A percentile compares a stretch with the other conserved stretches of the same genome.
Conservation (phyloP, 2,329 filamentous ascomycete genomes). For the Metarhizium guizhouense region DNA sequence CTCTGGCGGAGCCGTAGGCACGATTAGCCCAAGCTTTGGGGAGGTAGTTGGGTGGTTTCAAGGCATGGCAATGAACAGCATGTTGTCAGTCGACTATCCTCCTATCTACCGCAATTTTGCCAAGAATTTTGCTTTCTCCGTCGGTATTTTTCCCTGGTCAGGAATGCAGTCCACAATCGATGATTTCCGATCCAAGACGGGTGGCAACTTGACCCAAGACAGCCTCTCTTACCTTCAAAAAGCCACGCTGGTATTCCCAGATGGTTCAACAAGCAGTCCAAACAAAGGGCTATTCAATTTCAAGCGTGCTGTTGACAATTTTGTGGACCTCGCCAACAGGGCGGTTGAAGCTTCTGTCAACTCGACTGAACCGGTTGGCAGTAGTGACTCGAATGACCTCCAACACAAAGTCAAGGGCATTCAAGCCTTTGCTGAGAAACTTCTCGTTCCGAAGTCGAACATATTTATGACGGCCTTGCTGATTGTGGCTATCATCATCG, state of each 20-base stretch:
- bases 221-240: slow-evolving; percentile 69
- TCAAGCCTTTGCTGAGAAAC: slow-evolving; percentile 71
- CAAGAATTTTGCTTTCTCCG: slow-evolving; percentile 90
- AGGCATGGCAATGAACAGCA: slow-evolving; percentile 88
- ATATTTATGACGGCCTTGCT: slow-evolving; percentile 94
- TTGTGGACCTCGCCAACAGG: slow-evolving; percentile 44
- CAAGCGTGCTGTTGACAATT: slow-evolving; percentile 44
- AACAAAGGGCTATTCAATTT: slow-evolving; percentile 31
- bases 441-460: slow-evolving; percentile 79
- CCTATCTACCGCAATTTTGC: slow-evolving; percentile 80
- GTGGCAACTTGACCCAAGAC: slow-evolving; percentile 76
- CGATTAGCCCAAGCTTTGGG: slow-evolving; percentile 72
- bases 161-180: slow-evolving; percentile 76
- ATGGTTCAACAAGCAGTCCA: slow-evolving; percentile 42
- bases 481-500: slow-evolving; percentile 80
- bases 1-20: slow-evolving; percentile 45
- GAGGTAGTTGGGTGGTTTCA: slow-evolving; percentile 89
- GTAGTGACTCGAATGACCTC: slow-evolving; percentile 20
- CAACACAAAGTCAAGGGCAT: slow-evolving; percentile 60
- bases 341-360: slow-evolving; percentile 39
- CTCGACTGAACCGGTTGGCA: slow-evolving; percentile 19
- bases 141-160: slow-evolving; percentile 76
- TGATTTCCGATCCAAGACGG: slow-evolving; percentile 67
- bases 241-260: slow-evolving; percentile 62
- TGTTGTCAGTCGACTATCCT: slow-evolving; percentile 87